A percentile compares a stretch with the other conserved stretches of the same genome.
These are phyloP conservation scores for Colletotrichum nymphaeae DNA, from an alignment of 2,329 filamentous ascomycete species.

Conservation along the genomic window DNA sequence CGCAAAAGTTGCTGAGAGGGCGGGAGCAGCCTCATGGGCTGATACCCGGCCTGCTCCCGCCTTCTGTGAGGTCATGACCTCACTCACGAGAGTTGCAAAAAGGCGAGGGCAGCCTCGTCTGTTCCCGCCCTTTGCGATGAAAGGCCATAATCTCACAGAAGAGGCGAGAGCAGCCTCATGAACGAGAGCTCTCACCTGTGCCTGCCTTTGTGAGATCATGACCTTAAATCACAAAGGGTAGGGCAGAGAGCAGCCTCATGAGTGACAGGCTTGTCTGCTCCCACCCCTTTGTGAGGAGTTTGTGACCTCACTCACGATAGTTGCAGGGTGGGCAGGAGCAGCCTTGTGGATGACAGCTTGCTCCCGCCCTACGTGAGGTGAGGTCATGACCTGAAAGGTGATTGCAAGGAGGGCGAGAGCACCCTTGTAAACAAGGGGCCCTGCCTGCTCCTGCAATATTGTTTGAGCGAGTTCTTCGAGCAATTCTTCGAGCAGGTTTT, in stretches of 20 bases:
- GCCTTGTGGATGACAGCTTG: neutral
- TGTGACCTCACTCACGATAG: neutral
- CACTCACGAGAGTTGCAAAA: too few relatives aligned
- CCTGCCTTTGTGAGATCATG: too few relatives aligned
- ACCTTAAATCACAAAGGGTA: too few relatives aligned
- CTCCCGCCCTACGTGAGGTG: neutral
- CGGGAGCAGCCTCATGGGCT: neutral
- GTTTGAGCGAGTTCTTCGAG: neutral
- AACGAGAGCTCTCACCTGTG: too few relatives aligned
- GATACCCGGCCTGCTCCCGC: neutral
- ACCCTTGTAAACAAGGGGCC: neutral
- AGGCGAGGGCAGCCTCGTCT: too few relatives aligned
- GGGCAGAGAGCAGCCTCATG: too few relatives aligned
- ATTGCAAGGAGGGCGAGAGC: conserved; percentile 1
- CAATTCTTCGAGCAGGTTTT: too few relatives aligned
- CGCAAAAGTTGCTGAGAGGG: neutral
- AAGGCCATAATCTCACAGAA: too few relatives aligned
- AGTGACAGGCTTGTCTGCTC: too few relatives aligned
- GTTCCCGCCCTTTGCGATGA: too few relatives aligned
- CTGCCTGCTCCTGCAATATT: neutral
- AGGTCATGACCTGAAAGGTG: neutral
- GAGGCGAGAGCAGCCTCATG: too few relatives aligned
- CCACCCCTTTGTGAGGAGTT: too few relatives aligned
- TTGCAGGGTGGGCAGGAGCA: neutral
- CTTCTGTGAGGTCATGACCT: neutral